A percentile compares a stretch with the other conserved stretches of the same genome.
Evolutionary conservation across 2,329 filamentous ascomycete species (phyloP).

Genomic region (Botryotinia convoluta): DNA sequence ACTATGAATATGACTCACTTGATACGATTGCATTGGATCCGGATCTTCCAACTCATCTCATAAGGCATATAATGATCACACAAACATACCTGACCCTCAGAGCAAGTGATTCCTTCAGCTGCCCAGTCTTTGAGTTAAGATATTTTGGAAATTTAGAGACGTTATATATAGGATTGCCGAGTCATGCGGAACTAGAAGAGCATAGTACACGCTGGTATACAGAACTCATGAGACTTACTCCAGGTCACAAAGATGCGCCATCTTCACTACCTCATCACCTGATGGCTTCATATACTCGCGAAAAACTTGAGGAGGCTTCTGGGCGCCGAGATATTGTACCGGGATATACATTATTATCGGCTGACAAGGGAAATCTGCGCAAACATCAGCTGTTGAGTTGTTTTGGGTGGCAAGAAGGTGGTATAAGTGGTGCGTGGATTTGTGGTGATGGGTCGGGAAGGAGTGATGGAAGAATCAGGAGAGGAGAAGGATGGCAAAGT

Average conservation of each 20-base stretch:
- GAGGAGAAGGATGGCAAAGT: slow-evolving; percentile 5
- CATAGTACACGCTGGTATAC: background rate
- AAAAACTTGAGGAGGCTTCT: background rate
- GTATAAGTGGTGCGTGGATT: slow-evolving; percentile 7
- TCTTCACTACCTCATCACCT: background rate
- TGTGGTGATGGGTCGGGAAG: slow-evolving; percentile 1
- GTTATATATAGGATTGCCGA: slow-evolving; percentile 12
- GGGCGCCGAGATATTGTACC: slow-evolving; percentile 6
- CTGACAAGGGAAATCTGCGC: background rate
- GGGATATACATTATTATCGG: background rate
- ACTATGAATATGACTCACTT: background rate
- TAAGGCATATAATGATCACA: slow-evolving; percentile 13
- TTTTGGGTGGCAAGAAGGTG: slow-evolving; percentile 16
- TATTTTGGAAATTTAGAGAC: background rate
- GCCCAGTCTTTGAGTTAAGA: slow-evolving; percentile 6
- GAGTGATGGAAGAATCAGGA: background rate
- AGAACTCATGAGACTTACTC: slow-evolving; percentile 5
- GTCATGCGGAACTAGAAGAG: background rate
- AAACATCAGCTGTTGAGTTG: slow-evolving; percentile 18
- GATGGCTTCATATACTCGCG: background rate
- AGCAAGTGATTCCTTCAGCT: background rate
- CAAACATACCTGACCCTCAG: slow-evolving; percentile 8
- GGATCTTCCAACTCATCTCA: background rate
- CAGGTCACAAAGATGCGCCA: background rate
- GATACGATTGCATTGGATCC: background rate